Percentiles rank a stretch among this genome's conserved stretches.
Conservation (phyloP, 352 stramenopile genomes). For the Pythium dissimile region DNA sequence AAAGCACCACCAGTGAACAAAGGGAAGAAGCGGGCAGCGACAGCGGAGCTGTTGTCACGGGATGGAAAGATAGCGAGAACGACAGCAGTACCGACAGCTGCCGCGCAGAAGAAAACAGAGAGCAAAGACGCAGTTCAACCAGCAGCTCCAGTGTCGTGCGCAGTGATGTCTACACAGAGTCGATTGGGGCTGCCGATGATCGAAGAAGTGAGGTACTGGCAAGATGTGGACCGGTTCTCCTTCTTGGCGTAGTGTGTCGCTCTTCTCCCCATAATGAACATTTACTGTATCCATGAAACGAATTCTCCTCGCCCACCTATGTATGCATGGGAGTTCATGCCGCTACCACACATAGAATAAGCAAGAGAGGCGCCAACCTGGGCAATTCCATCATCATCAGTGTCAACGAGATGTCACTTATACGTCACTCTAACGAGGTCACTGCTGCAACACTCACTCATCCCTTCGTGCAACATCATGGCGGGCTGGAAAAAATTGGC, state of each 20-base stretch:
- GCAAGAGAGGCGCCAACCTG: not conserved
- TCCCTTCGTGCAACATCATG: not conserved
- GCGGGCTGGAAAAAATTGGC: not conserved
- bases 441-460: not conserved
- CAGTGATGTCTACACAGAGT: too few relatives aligned
- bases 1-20: not conserved
- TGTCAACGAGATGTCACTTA: constrained; percentile 6
- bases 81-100: not conserved
- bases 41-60: not conserved
- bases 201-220: constrained; percentile 21
- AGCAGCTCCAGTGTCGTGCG: not conserved
- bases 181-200: constrained; percentile 13
- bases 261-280: too few relatives aligned
- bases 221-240: constrained; percentile 25
- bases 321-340: too few relatives aligned
- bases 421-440: constrained; percentile 11
- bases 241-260: constrained; percentile 13
- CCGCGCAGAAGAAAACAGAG: not conserved
- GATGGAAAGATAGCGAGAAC: too few relatives aligned
- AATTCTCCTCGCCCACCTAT: too few relatives aligned
- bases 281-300: too few relatives aligned
- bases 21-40: not conserved
- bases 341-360: too few relatives aligned
- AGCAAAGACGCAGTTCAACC: not conserved
- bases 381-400: not conserved